Base-by-base conservation (phyloP, 768 basidiomycete species). In the Leccinellum albellum region DNA sequence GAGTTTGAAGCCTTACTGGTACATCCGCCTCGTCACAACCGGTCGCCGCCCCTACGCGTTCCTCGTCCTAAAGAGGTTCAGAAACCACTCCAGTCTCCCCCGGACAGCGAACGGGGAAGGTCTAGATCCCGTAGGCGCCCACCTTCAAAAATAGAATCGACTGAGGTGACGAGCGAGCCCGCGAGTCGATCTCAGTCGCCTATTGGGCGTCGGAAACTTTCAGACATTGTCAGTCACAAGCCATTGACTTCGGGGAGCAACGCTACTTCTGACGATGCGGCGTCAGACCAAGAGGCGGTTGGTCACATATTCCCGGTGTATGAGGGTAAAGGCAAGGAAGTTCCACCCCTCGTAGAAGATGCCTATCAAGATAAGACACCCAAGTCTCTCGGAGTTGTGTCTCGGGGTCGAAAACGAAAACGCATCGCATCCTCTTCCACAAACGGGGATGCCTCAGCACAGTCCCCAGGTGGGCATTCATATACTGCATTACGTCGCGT, bases 1-100 rank as follows among this genome's bases (percentile, higher is more conserved):
- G 72, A 73, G 55, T 72, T 72, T 37, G 63, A 66, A 49, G 60
- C 63, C 2, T 55, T 72, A 17, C 53, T 72, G 15, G 61, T 64
- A 15, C 66, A 51, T 17, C 70, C 69, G 40, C 58, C 68, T 20
- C 63, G 62, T 46, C 53, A 56, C 26, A 14, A 33, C 12, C 55
- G 20, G 8, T 40, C 28, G 28, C 59, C 64, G 4, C 61, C 64
- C 40, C 15, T 49, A 31, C 56, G 55, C 13, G 23, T 42, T 14
- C 46, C 49, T 1, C 47, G 14, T 28, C 50, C 37, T 6, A 54
- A 51, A 31, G 45, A 58, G 32, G 51, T 42, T 31, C 50, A 33
- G n/a, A 58, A 60, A 37, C 24, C 55, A 33, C 63, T 50, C 20
- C 62, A 55, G 21, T 65, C 62, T 9, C 59, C 56, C 5, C 62